Evolutionary conservation across 805 yeast species (phyloP), one percentile per base, ranked within the genome.

Genomic region (Pichia gijzeniarum): DNA sequence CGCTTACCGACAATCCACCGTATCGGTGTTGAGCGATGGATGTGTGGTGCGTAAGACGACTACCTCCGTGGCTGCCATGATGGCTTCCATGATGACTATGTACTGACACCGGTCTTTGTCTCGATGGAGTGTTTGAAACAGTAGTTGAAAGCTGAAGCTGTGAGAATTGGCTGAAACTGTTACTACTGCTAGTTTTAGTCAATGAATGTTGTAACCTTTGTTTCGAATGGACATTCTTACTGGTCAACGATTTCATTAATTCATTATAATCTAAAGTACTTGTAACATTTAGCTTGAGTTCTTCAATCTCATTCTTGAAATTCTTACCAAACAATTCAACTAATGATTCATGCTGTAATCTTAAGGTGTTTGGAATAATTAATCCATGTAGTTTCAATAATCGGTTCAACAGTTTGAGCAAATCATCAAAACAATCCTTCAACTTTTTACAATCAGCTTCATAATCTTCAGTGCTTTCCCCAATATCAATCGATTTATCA

Each of bases 371-470:
- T 2, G 85, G 77, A 14, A 85, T 72, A 48, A 85, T 67, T 53
- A 75, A 71, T 1, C 80, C 85, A 60, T 88, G 95, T 39, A 86
- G 70, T 18, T 72, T 68, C 48, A 88, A 70, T 59, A 93, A 80
- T 43, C 83, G 69, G 61, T 72, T 73, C 56, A 88, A 68, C 22
- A 82, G 72, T n/a, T 70, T 59, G 2, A 87, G 76, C 59, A 88
- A 72, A 58, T 83, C 89, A 57, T 78, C 71, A 63, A 85, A 85
- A 8, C 85, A 78, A 45, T 58, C 68, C 49, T 58, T 67, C 59
- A 73, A 67, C 12, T 52, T 52, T 27, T 38, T 20, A 10, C 60
- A 56, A 41, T 59, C 51, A n/a, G 51, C 56, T 10, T 50, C 52
- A n/a, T 53, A 45, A 12, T 54, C 55, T 19, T 52, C 59, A 33